Percentiles rank a stretch among this genome's conserved stretches.
These are phyloP conservation scores for Gillenia trifoliata DNA, from an alignment of 306 rosid species.

Conservation along the genomic window DNA sequence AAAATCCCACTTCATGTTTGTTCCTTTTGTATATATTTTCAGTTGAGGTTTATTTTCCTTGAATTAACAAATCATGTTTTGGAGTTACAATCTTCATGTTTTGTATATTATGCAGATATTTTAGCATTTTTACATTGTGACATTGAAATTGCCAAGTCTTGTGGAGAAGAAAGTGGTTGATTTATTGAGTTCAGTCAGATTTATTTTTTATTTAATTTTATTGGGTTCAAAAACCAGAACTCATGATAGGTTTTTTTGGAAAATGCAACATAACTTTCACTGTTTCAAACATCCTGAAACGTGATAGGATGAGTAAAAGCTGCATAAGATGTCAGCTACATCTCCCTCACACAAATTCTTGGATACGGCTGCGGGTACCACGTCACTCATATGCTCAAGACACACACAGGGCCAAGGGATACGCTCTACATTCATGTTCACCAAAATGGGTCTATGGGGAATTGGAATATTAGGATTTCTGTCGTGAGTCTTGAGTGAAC, in stretches of 20 bases:
- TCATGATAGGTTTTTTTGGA: neutral
- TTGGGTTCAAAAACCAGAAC: neutral
- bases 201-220: too few species aligned
- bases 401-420: too few species aligned
- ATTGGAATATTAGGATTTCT: too few species aligned
- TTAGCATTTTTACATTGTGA: too few species aligned
- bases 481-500: too few species aligned
- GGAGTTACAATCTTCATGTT: neutral
- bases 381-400: too few species aligned
- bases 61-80: slow-evolving; percentile 10
- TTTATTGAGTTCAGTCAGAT: neutral
- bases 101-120: neutral
- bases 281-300: neutral
- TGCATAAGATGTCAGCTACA: neutral
- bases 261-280: neutral
- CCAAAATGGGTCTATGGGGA: too few species aligned
- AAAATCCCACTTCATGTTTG: slow-evolving; percentile 3
- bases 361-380: too few species aligned
- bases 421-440: too few species aligned
- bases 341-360: neutral
- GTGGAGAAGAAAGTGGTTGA: neutral
- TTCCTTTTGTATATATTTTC: neutral
- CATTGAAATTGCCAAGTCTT: neutral
- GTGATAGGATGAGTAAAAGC: neutral
- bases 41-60: neutral